These are phyloP conservation scores for Aspergillus viridinutans DNA, from an alignment of 2,329 filamentous ascomycete genomes.

Conservation along the genomic window DNA sequence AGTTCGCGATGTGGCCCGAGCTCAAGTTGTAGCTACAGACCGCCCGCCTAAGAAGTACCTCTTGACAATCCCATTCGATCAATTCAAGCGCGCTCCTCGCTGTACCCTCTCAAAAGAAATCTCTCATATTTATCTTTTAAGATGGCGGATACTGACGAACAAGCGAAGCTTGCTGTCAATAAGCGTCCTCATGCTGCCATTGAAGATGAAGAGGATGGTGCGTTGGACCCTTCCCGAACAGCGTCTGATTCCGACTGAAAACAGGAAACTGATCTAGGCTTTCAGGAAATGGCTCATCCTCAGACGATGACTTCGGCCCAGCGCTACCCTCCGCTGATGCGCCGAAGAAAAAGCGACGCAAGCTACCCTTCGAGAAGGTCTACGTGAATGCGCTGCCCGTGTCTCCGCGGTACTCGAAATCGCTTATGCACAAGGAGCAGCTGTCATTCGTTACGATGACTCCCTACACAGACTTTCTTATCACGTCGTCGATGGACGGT, in stretches of 20 bases:
- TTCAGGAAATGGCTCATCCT: slow-evolving; percentile 54
- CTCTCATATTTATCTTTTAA: not conserved
- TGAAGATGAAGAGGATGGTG: slow-evolving; percentile 43
- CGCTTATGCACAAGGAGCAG: slow-evolving; percentile 97
- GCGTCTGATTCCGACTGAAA: not conserved
- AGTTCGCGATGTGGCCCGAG: slow-evolving; percentile 29
- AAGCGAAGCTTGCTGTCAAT: slow-evolving; percentile 30
- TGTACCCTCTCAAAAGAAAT: slow-evolving; percentile 2
- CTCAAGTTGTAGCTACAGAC: slow-evolving; percentile 15
- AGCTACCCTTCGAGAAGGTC: slow-evolving; percentile 89
- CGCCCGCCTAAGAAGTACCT: slow-evolving; percentile 8
- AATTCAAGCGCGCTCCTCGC: not conserved
- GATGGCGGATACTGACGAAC: slow-evolving; percentile 29
- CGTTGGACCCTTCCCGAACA: slow-evolving; percentile 8
- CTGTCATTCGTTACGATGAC: slow-evolving; percentile 84
- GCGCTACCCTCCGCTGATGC: slow-evolving; percentile 75
- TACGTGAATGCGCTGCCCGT: slow-evolving; percentile 86
- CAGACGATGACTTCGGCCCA: slow-evolving; percentile 86
- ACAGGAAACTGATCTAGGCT: slow-evolving; percentile 11
- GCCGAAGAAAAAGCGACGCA: slow-evolving; percentile 85
- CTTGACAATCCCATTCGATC: not conserved
- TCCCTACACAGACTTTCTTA: slow-evolving; percentile 86
- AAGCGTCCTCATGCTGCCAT: slow-evolving; percentile 58
- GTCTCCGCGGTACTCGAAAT: slow-evolving; percentile 82
- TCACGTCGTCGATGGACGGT: slow-evolving; percentile 91